These are phyloP conservation scores for Citrus sp. DNA, from an alignment of 345 rosid species.

Conservation along the genomic window DNA sequence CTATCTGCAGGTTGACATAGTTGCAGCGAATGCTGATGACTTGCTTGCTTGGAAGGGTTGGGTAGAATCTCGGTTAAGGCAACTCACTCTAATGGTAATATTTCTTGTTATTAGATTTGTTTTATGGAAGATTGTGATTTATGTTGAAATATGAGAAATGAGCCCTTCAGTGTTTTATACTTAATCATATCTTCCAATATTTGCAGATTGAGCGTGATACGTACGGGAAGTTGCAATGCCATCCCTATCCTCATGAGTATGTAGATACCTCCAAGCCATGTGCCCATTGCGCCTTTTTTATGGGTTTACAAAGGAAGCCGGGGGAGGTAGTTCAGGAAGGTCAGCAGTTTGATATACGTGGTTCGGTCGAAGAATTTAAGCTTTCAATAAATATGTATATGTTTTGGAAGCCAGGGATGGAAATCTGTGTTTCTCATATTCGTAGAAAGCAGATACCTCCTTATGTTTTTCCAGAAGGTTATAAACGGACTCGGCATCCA, in stretches of 20 bases:
- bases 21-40: constrained; percentile 57
- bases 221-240: constrained; percentile 65
- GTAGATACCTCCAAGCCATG: constrained; percentile 41
- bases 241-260: constrained; percentile 59
- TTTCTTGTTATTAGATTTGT: constrained; percentile 11
- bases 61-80: constrained; percentile 75
- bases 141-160: neutral
- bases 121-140: neutral
- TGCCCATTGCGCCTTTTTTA: constrained; percentile 54
- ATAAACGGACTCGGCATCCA: constrained; percentile 29
- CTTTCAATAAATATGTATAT: constrained; percentile 43
- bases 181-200: neutral
- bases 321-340: constrained; percentile 59
- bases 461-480: constrained; percentile 52
- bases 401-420: constrained; percentile 77
- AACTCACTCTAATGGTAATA: constrained; percentile 59
- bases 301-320: constrained; percentile 68
- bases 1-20: constrained; percentile 63
- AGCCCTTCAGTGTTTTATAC: neutral
- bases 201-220: constrained; percentile 70
- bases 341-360: constrained; percentile 69
- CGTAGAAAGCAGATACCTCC: constrained; percentile 58
- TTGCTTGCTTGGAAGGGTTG: constrained; percentile 74
- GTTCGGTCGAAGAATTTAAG: constrained; percentile 57
- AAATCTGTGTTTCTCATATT: constrained; percentile 60